Base-by-base conservation (phyloP, 176 grass and related monocot species). In the Tillandsia fasciculata region DNA sequence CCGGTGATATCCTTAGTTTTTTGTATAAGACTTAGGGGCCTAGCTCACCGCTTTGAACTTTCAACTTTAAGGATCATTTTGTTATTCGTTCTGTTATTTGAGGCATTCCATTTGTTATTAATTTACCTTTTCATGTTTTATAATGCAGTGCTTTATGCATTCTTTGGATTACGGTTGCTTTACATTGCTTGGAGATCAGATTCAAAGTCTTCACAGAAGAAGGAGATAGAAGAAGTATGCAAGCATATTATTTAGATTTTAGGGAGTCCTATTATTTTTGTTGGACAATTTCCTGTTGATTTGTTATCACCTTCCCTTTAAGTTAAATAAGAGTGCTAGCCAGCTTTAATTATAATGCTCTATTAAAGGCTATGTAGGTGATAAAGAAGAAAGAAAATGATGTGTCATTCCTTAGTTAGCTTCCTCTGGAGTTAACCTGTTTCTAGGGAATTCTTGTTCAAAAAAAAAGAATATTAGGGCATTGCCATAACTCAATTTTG, bases 151-250 rank as follows among this genome's bases (percentile, higher is more conserved):
- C 84, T 93, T 12, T 93, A 99, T 22, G 63, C 66, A 22, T 93
- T 99, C 68, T 99, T 99, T 87, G 94, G 94, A 48, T 53, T 93
- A 12, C 87, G 94, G 23, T 78, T 99, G 74, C 69, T 93, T 33
- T 93, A 90, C 79, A 99, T 99, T 81, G 94, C 94, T 59, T 99
- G 89, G 89, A 88, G 75, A 65, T 99, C 89, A 79, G 87, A 93
- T 79, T 79, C 87, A 12, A 99, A 90, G 64, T 83, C 77, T 70
- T 92, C 89, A 72, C 94, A 93, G 70, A 96, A 96, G 70, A 90
- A 87, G 74, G 89, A 99, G 90, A 93, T 99, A 50, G 94, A 99
- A 85, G 93, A 97, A 65, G 94, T 85, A 87, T 81, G 74, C 64
- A 13, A 42, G 33, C 33, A 42, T 6, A 42, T 42, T 42, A 42